Base-by-base conservation (phyloP, 1,284 basidiomycete species). In the Pascua guehoae region DNA sequence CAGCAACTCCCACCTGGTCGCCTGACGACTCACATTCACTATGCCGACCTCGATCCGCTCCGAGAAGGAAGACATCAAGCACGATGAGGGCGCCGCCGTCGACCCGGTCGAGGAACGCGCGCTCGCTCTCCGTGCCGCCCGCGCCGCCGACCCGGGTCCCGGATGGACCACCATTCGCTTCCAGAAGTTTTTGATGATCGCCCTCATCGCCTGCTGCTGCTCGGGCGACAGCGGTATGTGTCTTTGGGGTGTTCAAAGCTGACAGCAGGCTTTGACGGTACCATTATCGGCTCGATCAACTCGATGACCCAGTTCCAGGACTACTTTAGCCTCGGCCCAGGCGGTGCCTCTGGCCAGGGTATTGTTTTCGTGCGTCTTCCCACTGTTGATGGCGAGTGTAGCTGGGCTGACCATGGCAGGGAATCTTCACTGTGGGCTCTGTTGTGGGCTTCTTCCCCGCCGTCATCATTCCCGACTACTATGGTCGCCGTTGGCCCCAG, bases 211-310 rank as follows among this genome's bases (percentile, higher is more conserved):
- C 12, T 57, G 46, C 12, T 17, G 32, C 17, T 45, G 42, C 37
- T 47, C 16, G 10, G 81, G 81, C 18, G 81, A 82, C 66, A 79
- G 73, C 32, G 53, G 50, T 51, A n/a, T 14, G 47, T 40, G 8
- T 9, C 18, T 8, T 3, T 32, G 24, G 3, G 24, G 24, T 32
- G 8, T 18, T 4, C 38, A 10, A 32, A 11, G 24, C 50, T 51
- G 16, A 51, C 36, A 4, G 2, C 24, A 51, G 54, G 56, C 8
- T 68, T 83, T 62, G 82, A 83, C 65, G 79, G 81, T 24, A 83
- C 82, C 69, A 81, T 83, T 54, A 83, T 83, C 81, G 78, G 80
- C 18, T 79, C 80, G 40, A 80, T 84, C 68, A 84, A 84, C 66
- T 66, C 68, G 51, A 82, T 83, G 81, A 57, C 63, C 40, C 81